phyloP scores from a whole-genome alignment of 2,329 filamentous ascomycete genomes.

The Cercospora canescens region DNA sequence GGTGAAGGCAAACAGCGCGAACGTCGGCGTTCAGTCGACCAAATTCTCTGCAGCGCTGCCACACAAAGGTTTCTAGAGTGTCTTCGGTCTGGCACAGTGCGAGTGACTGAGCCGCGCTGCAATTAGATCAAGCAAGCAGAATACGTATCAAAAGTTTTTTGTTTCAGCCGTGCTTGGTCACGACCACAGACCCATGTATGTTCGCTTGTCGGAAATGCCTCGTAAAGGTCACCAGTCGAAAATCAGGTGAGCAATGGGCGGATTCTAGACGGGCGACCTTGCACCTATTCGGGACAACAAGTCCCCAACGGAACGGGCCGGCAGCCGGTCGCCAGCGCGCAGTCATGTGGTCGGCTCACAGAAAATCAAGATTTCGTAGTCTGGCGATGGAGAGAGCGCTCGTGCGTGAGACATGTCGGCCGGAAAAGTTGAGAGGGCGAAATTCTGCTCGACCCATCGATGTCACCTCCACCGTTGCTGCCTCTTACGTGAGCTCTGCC shows the following conservation, averaged over 20 bases:
- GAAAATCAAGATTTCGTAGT: slow-evolving; percentile 2
- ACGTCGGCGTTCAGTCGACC: not conserved
- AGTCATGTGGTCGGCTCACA: not conserved
- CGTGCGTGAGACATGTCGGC: not conserved
- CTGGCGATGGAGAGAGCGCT: not conserved
- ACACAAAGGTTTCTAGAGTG: not conserved
- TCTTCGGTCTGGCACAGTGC: not conserved
- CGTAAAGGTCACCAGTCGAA: not conserved
- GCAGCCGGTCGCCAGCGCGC: not conserved
- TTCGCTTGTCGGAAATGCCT: not conserved
- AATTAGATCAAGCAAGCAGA: not conserved
- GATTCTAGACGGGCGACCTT: not conserved
- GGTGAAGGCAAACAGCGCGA: slow-evolving; percentile 3
- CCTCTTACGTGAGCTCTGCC: not conserved
- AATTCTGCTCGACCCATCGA: slow-evolving; percentile 1
- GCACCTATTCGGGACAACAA: not conserved
- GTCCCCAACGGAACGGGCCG: not conserved
- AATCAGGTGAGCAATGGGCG: not conserved
- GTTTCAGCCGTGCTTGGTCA: not conserved
- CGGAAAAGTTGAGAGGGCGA: not conserved
- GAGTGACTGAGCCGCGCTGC: not conserved
- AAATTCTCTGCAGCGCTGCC: slow-evolving; percentile 1
- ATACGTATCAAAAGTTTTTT: not conserved
- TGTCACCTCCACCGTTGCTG: not conserved
- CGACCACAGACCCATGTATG: not conserved